These are phyloP conservation scores for Umbellularia californica DNA, from an alignment of 164 flowering plant genomes.

Conservation along the genomic window DNA sequence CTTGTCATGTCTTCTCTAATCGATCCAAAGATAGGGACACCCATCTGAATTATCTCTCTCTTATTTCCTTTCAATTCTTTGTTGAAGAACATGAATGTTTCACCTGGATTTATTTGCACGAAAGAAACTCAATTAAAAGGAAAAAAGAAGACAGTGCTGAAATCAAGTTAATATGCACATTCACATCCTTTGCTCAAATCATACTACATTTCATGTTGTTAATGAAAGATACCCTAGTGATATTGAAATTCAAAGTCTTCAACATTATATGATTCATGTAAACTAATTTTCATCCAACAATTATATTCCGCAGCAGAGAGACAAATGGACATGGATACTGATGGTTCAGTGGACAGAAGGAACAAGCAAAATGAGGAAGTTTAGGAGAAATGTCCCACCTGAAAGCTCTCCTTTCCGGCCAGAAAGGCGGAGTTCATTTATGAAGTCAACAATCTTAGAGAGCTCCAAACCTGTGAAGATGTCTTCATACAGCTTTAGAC, in stretches of 20 bases:
- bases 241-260: neutral
- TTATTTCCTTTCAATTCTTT: constrained; percentile 80
- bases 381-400: constrained; percentile 35
- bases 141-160: neutral
- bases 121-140: constrained; percentile 4
- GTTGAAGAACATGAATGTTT: constrained; percentile 79
- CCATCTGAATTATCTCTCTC: constrained; percentile 90
- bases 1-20: constrained; percentile 49
- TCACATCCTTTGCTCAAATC: no score
- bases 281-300: no score
- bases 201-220: no score
- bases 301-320: no score
- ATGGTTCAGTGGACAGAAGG: neutral
- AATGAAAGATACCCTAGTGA: neutral
- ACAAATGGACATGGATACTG: neutral
- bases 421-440: constrained; percentile 64
- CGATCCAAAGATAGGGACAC: constrained; percentile 81
- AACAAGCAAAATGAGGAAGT: neutral
- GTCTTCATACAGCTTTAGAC: constrained; percentile 78
- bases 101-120: constrained; percentile 43
- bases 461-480: constrained; percentile 73
- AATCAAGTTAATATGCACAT: neutral
- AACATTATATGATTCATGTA: neutral
- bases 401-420: constrained; percentile 81
- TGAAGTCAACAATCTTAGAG: constrained; percentile 50